phyloP scores from a whole-genome alignment of 2,329 filamentous ascomycete genomes.

The Penicillium glabrum region DNA sequence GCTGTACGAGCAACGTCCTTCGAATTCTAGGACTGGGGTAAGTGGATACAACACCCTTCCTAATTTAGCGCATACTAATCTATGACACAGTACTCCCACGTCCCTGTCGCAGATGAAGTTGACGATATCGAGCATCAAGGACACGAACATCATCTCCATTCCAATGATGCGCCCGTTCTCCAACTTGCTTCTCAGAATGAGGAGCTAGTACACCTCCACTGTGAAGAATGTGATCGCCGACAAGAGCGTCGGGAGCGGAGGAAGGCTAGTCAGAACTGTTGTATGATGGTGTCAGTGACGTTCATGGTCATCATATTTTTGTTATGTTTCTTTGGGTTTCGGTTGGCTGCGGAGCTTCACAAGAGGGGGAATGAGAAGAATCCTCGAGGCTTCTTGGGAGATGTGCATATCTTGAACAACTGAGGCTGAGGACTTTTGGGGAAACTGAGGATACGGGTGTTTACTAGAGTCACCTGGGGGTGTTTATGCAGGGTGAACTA shows the following conservation, averaged over 20 bases:
- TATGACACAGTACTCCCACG: not conserved
- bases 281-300: slow-evolving; percentile 10
- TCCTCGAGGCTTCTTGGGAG: not conserved
- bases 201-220: slow-evolving; percentile 10
- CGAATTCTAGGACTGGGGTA: slow-evolving; percentile 1
- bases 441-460: not conserved
- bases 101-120: not conserved
- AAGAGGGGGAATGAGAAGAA: not conserved
- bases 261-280: not conserved
- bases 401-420: not conserved
- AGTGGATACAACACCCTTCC: not conserved
- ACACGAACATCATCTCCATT: not conserved
- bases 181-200: not conserved
- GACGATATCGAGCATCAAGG: not conserved
- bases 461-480: not conserved
- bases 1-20: slow-evolving; percentile 8
- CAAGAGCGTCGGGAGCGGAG: slow-evolving; percentile 9
- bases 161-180: not conserved
- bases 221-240: slow-evolving; percentile 17
- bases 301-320: slow-evolving; percentile 13
- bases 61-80: not conserved
- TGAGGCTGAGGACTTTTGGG: not conserved
- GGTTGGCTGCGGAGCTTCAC: not conserved
- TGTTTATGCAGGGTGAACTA: not conserved
- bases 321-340: slow-evolving; percentile 13